A percentile compares a stretch with the other conserved stretches of the same genome.
Conservation (phyloP, 176 grass and related monocot species). For the Paspalum vaginatum region DNA sequence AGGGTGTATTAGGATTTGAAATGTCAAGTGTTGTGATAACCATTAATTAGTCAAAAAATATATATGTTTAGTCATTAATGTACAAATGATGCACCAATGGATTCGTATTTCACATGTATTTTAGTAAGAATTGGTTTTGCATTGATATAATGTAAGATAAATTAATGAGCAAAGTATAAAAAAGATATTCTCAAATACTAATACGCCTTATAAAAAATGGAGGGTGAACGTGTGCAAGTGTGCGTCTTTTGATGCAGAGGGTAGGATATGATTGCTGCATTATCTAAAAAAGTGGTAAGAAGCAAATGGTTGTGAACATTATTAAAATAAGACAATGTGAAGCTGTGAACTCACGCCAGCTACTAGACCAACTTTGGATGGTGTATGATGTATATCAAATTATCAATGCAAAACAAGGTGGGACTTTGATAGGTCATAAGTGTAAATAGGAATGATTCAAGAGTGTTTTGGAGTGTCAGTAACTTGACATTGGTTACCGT, state of each 20-base stretch:
- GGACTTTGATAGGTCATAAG: not conserved
- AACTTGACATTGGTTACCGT: constrained; percentile 7
- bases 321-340: not conserved
- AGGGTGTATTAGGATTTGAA: too few species aligned
- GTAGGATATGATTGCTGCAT: not conserved
- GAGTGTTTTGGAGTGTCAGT: not conserved
- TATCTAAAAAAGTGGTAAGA: not conserved
- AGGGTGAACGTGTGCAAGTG: not conserved
- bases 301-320: not conserved
- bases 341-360: not conserved
- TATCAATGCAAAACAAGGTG: not conserved
- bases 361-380: constrained; percentile 20
- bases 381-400: not conserved
- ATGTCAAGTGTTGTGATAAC: too few species aligned
- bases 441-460: not conserved
- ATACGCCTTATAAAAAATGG: too few species aligned
- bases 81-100: too few species aligned
- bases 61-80: too few species aligned
- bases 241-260: not conserved
- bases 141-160: too few species aligned
- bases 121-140: too few species aligned
- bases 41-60: too few species aligned
- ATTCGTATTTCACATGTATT: too few species aligned
- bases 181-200: too few species aligned
- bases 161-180: too few species aligned